Evolutionary conservation across 2,329 filamentous ascomycete species (phyloP).

Genomic region (Ophiosphaerella korrae): DNA sequence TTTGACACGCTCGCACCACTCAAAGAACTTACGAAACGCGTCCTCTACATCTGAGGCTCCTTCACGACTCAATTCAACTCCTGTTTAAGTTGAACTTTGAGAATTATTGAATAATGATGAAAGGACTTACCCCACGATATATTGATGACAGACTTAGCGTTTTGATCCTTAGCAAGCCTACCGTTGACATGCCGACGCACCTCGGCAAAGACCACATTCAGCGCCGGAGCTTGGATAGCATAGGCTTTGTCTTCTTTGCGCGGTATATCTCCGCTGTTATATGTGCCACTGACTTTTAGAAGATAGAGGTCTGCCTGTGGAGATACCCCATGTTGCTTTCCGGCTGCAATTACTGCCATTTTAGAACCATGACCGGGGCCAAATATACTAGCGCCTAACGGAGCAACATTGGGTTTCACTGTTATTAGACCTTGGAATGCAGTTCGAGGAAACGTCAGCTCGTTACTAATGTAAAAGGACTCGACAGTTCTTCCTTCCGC

Average conservation of each 20-base stretch:
- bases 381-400: background rate
- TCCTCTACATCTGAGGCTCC: background rate
- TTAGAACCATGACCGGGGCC: background rate
- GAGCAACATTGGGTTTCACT: too few species aligned
- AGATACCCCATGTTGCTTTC: background rate
- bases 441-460: background rate
- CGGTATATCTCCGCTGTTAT: background rate
- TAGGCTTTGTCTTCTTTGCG: background rate
- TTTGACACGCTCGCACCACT: background rate
- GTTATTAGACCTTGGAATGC: too few species aligned
- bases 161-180: background rate
- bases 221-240: background rate
- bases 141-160: conserved; percentile 13
- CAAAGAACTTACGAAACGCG: background rate
- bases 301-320: conserved; percentile 7
- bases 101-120: background rate
- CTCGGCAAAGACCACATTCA: background rate
- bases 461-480: background rate
- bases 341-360: conserved; percentile 8
- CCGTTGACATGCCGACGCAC: background rate
- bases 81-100: background rate
- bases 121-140: conserved; percentile 12
- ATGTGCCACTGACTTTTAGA: background rate
- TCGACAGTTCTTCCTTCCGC: background rate
- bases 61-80: background rate